Base-by-base conservation (phyloP, 768 basidiomycete genomes). In the Boletus reticuloceps region DNA sequence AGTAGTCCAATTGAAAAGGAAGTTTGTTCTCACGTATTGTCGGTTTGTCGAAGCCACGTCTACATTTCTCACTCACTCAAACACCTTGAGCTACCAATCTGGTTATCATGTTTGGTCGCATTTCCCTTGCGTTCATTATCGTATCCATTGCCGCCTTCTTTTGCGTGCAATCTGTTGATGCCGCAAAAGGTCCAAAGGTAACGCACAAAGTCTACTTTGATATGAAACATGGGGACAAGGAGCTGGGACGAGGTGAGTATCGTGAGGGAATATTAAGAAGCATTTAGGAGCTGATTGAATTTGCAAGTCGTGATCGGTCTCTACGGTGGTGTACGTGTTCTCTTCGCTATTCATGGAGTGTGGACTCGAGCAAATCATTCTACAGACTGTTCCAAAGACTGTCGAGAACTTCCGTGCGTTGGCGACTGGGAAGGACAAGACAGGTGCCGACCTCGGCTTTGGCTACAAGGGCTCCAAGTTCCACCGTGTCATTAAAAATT, bases 321-420 rank as follows among this genome's bases (percentile, higher is more conserved):
- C 53, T 98, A 88, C 65, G 94, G 94, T 56, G 90, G 90, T 60
- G 92, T 90, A 74, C 58, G 79, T 72, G 2, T 57, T 64, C 43
- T 25, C 37, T 36, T 22, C 19, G 8, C 5, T 11, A 6, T 48
- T 25, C 19, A 31, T 13, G 14, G 29, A 31, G 20, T 13, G 19
- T 39, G n/a, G 47, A 32, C 46, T 56, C 20, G 54, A 43, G 19
- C 31, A 10, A 19, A 39, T 32, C 12, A 44, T 38, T 45, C 39
- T 29, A 12, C 54, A 94, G 89, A 93, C 93, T 45, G 94, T 97
- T 44, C 95, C 95, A 51, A 95, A 95, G 76, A 98, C 95, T 32
- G 94, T 79, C 25, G 95, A 94, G 81, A 98, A 98, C 82, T 98
- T 98, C 85, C 88, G 94, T 54, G 92, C 94, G 46, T 81, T 99